Evolutionary conservation across 179 eudicot genomes (phyloP).

Genomic region (Pouteria campechiana): DNA sequence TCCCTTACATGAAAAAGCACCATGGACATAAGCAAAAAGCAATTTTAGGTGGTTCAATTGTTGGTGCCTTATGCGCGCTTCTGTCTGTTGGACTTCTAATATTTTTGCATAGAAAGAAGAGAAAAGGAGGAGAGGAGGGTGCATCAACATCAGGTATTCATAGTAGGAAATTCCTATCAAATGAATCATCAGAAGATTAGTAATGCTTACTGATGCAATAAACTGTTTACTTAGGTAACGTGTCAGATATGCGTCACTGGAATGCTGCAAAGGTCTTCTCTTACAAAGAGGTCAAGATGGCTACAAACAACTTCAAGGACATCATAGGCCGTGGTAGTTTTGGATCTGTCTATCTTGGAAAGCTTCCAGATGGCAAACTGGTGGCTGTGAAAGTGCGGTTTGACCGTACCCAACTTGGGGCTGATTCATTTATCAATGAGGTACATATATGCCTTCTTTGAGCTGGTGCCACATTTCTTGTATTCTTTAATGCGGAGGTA

Average conservation of each 20-base stretch:
- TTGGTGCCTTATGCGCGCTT: conserved; percentile 23
- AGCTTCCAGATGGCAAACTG: conserved; percentile 45
- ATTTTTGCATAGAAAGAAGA: conserved; percentile 31
- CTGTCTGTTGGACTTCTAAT: conserved; percentile 14
- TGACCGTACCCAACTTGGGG: conserved; percentile 58
- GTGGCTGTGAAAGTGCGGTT: conserved; percentile 70
- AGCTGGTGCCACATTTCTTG: too few relatives aligned
- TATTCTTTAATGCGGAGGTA: too few relatives aligned
- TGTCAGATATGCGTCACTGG: conserved; percentile 32
- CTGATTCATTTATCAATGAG: conserved; percentile 67
- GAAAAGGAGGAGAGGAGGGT: conserved; percentile 10
- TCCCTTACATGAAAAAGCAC: conserved; percentile 35
- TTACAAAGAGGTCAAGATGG: conserved; percentile 56
- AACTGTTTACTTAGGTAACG: conserved; percentile 29
- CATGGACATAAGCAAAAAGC: conserved; percentile 21
- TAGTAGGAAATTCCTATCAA: not conserved
- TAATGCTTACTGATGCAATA: too few relatives aligned
- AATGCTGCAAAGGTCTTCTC: conserved; percentile 48
- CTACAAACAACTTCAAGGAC: conserved; percentile 62
- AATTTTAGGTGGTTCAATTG: conserved; percentile 32
- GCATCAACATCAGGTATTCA: conserved; percentile 23
- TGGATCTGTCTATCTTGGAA: conserved; percentile 67
- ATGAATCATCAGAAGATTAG: too few relatives aligned
- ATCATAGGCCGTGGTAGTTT: conserved; percentile 69
- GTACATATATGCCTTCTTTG: conserved; percentile 8